Conservation (phyloP, 2,329 filamentous ascomycete genomes). For the Penicillium freii region DNA sequence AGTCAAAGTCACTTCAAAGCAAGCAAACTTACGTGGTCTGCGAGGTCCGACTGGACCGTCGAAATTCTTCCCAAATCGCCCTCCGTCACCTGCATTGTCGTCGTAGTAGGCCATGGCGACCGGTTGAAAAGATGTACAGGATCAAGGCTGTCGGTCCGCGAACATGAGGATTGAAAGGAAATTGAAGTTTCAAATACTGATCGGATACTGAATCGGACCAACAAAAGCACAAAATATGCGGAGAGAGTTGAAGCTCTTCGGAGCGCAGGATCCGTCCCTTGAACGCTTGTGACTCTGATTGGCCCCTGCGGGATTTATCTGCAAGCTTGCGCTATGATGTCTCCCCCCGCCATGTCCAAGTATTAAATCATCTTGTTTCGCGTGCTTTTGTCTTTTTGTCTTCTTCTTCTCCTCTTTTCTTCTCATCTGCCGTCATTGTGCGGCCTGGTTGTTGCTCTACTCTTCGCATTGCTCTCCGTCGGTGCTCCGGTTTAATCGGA, state of each 20-base stretch:
- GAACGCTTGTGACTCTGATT: constrained; percentile 15
- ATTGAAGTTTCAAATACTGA: not conserved
- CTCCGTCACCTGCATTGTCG: constrained; percentile 37
- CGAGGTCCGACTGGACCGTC: constrained; percentile 40
- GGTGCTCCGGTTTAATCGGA: not conserved
- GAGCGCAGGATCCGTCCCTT: constrained; percentile 10
- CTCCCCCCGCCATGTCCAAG: constrained; percentile 4
- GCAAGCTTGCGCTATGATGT: constrained; percentile 13
- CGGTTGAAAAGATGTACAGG: constrained; percentile 4
- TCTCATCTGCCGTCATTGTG: not conserved
- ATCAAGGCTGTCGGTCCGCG: not conserved
- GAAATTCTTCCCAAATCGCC: constrained; percentile 33
- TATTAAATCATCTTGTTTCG: constrained; percentile 2
- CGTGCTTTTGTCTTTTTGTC: not conserved
- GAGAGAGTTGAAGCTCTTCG: constrained; percentile 15
- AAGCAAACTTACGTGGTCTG: constrained; percentile 38
- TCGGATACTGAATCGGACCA: not conserved
- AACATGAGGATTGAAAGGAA: not conserved
- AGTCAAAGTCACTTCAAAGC: not conserved
- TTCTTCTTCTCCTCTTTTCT: not conserved
- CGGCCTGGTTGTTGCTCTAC: not conserved
- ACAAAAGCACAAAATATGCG: constrained; percentile 6
- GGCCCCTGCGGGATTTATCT: constrained; percentile 12
- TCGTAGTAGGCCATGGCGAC: constrained; percentile 41
- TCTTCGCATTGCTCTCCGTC: not conserved